Percentiles rank a stretch among this genome's conserved stretches.
Conservation (phyloP, 2,329 filamentous ascomycete species). For the Neofusicoccum ribis region DNA sequence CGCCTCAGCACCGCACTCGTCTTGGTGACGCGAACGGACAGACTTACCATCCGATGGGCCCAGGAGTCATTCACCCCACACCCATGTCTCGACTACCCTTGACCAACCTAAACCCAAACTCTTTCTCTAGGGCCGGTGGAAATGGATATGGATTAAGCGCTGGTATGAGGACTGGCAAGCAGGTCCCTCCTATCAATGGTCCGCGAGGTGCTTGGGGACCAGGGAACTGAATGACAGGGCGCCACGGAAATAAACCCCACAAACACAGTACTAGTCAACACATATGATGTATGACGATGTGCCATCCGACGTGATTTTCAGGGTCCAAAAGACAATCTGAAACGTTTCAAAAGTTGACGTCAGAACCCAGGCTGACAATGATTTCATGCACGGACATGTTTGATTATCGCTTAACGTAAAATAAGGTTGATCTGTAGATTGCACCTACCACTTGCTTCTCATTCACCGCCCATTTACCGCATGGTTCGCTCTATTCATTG, state of each 20-base stretch:
- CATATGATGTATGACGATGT: too few species aligned
- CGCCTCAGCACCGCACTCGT: slow-evolving; percentile 30
- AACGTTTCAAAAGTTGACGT: too few species aligned
- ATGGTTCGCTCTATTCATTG: too few species aligned
- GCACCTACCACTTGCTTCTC: too few species aligned
- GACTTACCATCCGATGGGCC: slow-evolving; percentile 24
- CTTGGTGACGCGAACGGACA: slow-evolving; percentile 31
- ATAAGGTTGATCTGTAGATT: too few species aligned
- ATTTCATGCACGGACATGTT: too few species aligned
- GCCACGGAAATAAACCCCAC: not conserved
- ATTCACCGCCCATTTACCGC: too few species aligned
- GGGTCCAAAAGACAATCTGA: too few species aligned
- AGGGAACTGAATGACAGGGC: not conserved
- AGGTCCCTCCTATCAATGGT: not conserved
- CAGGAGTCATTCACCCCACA: slow-evolving; percentile 31
- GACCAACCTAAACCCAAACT: slow-evolving; percentile 23
- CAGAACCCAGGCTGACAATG: too few species aligned
- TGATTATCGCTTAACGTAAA: too few species aligned
- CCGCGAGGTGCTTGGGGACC: not conserved
- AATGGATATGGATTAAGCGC: slow-evolving; percentile 32
- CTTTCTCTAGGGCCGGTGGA: slow-evolving; percentile 25
- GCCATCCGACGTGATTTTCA: too few species aligned
- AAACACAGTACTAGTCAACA: not conserved
- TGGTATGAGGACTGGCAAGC: slow-evolving; percentile 34
- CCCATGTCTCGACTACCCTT: slow-evolving; percentile 37